Evolutionary conservation across 1,284 basidiomycete species (phyloP), one percentile per base, ranked within the genome.

Genomic region (Porphyrellus sp.): DNA sequence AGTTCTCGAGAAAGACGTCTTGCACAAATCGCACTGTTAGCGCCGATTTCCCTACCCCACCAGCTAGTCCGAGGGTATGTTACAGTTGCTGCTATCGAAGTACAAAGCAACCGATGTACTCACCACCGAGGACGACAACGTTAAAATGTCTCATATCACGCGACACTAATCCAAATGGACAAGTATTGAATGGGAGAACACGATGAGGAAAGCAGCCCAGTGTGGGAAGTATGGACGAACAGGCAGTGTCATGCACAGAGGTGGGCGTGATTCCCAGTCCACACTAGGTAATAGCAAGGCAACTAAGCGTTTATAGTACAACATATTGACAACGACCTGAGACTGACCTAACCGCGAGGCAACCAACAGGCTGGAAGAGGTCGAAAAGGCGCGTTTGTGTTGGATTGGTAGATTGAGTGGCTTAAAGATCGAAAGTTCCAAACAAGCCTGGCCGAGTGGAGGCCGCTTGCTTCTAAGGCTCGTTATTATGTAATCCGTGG

Each of bases 21-120:
- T 81, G 79, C 44, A 90, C 80, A 68, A 86, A 91, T 52, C 90
- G 80, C 51, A 90, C 85, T 67, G 81, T 82, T 33, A 83, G 75
- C 18, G 90, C 89, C 28, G 88, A 90, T 72, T 93, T 93, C 49
- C 91, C 90, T 52, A 93, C 89, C 30, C 87, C 87, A 63, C 88
- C 87, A 62, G 88, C 87, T 89, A 61, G 46, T 42, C 34, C 33
- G n/a, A 47, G 40, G 38, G 48, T n/a, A n/a, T 4, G 51, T 49
- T 54, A 51, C 43, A 45, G 38, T 52, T 51, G 51, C 34, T 49
- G 25, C 34, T 49, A 28, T 11, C 57, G 40, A 51, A 51, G 42
- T 20, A 39, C 41, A 31, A 24, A 54, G 30, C 11, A 46, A 35
- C 21, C 4, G 21, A 54, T 52, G 43, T 31, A 69, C 79, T 58